Conservation (phyloP, 1,284 basidiomycete genomes). For the Melanopsichium pennsylvanicum region DNA sequence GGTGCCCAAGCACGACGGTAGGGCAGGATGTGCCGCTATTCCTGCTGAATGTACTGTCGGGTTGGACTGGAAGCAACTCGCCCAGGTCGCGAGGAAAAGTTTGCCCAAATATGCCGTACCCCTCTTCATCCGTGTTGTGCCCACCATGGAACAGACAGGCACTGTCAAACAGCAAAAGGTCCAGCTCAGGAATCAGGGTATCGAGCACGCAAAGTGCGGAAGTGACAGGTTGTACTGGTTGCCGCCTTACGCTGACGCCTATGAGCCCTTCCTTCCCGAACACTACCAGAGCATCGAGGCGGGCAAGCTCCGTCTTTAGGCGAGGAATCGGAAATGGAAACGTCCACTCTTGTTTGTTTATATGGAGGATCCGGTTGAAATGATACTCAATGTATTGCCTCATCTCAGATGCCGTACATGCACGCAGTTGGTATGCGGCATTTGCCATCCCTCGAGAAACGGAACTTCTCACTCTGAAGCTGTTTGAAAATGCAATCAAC, state of each 20-base stretch:
- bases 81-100: constrained; percentile 48
- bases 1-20: constrained; percentile 64
- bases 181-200: constrained; percentile 62
- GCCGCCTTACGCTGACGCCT: constrained; percentile 48
- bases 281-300: constrained; percentile 49
- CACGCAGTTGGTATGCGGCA: no score
- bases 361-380: no score
- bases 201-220: constrained; percentile 58
- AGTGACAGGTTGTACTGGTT: constrained; percentile 55
- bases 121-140: constrained; percentile 63
- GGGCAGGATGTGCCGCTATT: constrained; percentile 66
- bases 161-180: constrained; percentile 65
- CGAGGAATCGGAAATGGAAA: background rate
- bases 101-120: constrained; percentile 66
- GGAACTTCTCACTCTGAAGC: no score
- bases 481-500: no score
- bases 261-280: constrained; percentile 46
- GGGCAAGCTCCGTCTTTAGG: constrained; percentile 53
- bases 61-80: constrained; percentile 59
- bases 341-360: background rate
- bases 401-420: no score
- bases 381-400: no score
- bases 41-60: constrained; percentile 28
- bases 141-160: constrained; percentile 57
- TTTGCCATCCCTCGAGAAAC: no score